These are phyloP conservation scores for Arachis stenosperma DNA, from an alignment of 306 rosid species.

Conservation along the genomic window DNA sequence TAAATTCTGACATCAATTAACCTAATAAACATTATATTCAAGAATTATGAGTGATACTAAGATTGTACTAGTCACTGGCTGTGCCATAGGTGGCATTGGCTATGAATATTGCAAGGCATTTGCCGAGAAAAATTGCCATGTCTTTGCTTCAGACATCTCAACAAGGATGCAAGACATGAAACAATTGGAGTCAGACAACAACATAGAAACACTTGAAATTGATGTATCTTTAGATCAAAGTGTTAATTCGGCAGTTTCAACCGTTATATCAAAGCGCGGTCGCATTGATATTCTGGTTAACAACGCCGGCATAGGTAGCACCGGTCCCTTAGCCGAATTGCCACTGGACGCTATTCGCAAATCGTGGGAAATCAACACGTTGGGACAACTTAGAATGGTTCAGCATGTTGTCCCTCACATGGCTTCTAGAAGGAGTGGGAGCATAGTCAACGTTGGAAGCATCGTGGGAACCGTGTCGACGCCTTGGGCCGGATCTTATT, in stretches of 20 bases:
- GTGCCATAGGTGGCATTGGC: slow-evolving; percentile 87
- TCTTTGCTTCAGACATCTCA: slow-evolving; percentile 67
- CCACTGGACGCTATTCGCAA: slow-evolving; percentile 57
- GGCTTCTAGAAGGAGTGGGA: slow-evolving; percentile 60
- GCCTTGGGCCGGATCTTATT: slow-evolving; percentile 89
- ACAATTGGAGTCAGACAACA: slow-evolving; percentile 43
- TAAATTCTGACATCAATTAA: not conserved
- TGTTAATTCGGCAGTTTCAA: slow-evolving; percentile 53
- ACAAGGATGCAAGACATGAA: slow-evolving; percentile 55
- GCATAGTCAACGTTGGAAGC: slow-evolving; percentile 74
- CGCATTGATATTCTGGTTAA: slow-evolving; percentile 69
- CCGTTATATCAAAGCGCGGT: slow-evolving; percentile 55
- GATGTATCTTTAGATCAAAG: slow-evolving; percentile 72
- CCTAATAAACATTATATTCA: not conserved
- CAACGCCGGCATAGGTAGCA: slow-evolving; percentile 78
- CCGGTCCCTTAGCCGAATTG: slow-evolving; percentile 79
- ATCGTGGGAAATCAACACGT: slow-evolving; percentile 76
- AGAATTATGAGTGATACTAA: slow-evolving; percentile 49
- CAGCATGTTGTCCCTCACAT: slow-evolving; percentile 84
- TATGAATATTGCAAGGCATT: slow-evolving; percentile 84
- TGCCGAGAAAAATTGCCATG: slow-evolving; percentile 57
- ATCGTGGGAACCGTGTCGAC: slow-evolving; percentile 70
- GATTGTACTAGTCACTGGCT: slow-evolving; percentile 79
- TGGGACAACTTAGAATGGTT: slow-evolving; percentile 75
- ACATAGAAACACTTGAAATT: slow-evolving; percentile 60